Conservation (phyloP, 805 yeast genomes). For the Diddensiella transvaalensis region DNA sequence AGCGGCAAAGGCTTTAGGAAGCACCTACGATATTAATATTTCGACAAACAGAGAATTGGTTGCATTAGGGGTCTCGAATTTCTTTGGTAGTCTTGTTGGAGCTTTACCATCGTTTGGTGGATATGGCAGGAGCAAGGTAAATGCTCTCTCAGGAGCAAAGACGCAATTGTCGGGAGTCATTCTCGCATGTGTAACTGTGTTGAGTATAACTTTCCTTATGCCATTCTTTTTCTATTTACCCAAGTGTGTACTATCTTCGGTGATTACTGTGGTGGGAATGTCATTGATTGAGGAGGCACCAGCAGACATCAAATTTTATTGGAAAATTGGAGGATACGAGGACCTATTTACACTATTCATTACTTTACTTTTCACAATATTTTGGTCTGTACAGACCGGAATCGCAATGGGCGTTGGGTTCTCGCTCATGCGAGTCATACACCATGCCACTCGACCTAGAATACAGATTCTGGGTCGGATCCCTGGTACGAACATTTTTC, state of each 20-base stretch:
- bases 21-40: slow-evolving; percentile 55
- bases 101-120: slow-evolving; percentile 94
- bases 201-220: slow-evolving; percentile 59
- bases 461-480: slow-evolving; percentile 77
- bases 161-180: slow-evolving; percentile 81
- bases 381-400: slow-evolving; percentile 83
- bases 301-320: slow-evolving; percentile 67
- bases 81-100: slow-evolving; percentile 51
- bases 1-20: slow-evolving; percentile 81
- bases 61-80: slow-evolving; percentile 77
- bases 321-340: slow-evolving; percentile 66
- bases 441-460: slow-evolving; percentile 75
- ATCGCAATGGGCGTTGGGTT: slow-evolving; percentile 82
- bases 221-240: slow-evolving; percentile 72
- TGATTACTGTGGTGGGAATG: slow-evolving; percentile 74
- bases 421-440: slow-evolving; percentile 73
- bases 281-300: slow-evolving; percentile 83
- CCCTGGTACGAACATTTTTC: slow-evolving; percentile 56
- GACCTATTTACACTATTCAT: slow-evolving; percentile 67
- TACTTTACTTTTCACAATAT: slow-evolving; percentile 61
- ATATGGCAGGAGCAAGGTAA: slow-evolving; percentile 87
- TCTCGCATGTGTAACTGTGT: slow-evolving; percentile 71
- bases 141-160: slow-evolving; percentile 81
- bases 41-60: slow-evolving; percentile 88
- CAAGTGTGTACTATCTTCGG: slow-evolving; percentile 70